Base-by-base conservation (phyloP, 2,329 filamentous ascomycete genomes). In the Fusarium anguioides region DNA sequence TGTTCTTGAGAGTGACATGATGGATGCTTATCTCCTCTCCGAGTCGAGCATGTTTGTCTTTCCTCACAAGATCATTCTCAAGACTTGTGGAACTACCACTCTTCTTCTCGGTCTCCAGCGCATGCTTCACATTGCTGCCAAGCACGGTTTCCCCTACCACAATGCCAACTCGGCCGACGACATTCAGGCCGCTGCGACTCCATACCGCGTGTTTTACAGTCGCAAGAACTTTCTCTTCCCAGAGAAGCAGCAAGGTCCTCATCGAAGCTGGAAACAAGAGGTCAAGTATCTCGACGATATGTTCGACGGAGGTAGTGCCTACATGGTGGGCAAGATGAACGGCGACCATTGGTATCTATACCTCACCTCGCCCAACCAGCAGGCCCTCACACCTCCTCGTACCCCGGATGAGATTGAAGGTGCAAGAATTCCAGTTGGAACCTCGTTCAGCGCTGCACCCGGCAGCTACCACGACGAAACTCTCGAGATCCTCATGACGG, bases 41-140 rank as follows among this genome's bases (percentile, higher is more conserved):
- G 96, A 99, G 82, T 98, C 96, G 37, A 98, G 96, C 91, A 97
- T 99, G 94, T 99, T 99, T 78, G 93, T 99, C 73, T 99, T 97
- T 80, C 94, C 94, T n/a, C 96, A 99, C 87, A 99, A 99, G 85
- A 87, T 99, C 68, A 97, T 99, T 63, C 84, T 99, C 71, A 99
- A 99, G 87, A 99, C 96, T 9, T 99, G 96, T 75, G 96, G 96
- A 62, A 99, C 96, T 23, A 99, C 96, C 15, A 99, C 96, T 4
- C 83, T 99, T 51, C 87, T 99, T 8, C 90, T 92, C 45, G 96
- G 96, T 20, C 86, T 99, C 42, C 93, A 93, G 70, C 93, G 93
- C 71, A 91, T 99, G 78, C 85, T 99, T 52, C 93, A 96, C 78
- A 97, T 98, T 75, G 96, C 96, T 27, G 92, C 94, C 45, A 81